Base-by-base conservation (phyloP, 495 filamentous ascomycete genomes). In the Aspergillus steynii region DNA sequence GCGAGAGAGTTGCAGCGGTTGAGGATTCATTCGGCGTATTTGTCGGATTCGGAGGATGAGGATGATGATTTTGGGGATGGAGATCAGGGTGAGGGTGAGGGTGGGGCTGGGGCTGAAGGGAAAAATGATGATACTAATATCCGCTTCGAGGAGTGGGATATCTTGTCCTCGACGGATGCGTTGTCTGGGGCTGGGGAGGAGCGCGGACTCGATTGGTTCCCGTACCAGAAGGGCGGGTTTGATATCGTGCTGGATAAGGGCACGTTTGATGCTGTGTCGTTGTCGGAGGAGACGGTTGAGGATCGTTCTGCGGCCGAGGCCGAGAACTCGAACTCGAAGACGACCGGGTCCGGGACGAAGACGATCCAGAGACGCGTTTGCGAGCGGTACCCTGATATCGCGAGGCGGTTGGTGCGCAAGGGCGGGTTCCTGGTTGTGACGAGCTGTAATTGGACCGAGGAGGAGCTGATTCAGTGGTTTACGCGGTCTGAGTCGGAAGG, bases 401-500 rank as follows among this genome's bases (percentile, higher is more conserved):
- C 92, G 26, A 77, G 84, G 34, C 65, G 70, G 53, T 74, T 96
- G 29, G 78, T 98, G 50, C 85, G 83, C 61, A 74, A 73, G 6
- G 88, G 88, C 3, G 92, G 92, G 2, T 78, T 89, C 48, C 82
- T 97, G 66, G 70, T 96, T 34, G 84, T 99, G 27, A 97, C 95
- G 62, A 96, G 91, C 68, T 99, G 95, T 71, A 99, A 99, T 76
- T 99, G 95, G 95, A 97, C 95, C 42, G 92, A 95, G 78, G 82
- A 85, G 58, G 95, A 99, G 80, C 74, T 99, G 67, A 77, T 80
- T 60, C 70, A 67, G 10, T 96, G 92, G 92, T 93, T 96, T 73
- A 83, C 77, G 53, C 72, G 70, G 25, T 14, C 37, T 14, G 37
- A 1, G 9, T 1, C 8, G 68, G 60, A 25, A 25, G 62, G 46